Evolutionary conservation across 2,329 filamentous ascomycete species (phyloP), one percentile per base, ranked within the genome.

Genomic region (Cordyceps fumosorosea): DNA sequence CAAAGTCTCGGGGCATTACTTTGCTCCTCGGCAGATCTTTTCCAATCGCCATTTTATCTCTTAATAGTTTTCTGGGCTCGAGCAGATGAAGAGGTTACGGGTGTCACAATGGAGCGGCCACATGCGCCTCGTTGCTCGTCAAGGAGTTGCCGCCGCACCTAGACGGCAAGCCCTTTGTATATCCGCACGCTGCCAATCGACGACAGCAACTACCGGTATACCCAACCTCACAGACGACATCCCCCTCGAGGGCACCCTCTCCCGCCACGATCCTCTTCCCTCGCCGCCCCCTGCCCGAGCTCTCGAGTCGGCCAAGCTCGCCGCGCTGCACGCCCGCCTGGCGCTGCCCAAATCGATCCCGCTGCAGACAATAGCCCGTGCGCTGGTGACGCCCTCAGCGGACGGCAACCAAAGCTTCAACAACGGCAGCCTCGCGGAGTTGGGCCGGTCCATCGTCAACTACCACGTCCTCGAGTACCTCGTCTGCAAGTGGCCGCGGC

Each of bases 391-490:
- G 74, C 80, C 87, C 37, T 93, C 93, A 22, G 93, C 93, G 64
- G 93, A 98, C 74, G 74, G 83, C 14, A 85, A 91, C 74, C 79
- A 86, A 56, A 83, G 83, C 69, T 96, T 95, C 81, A 99, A 98
- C 81, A 99, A 99, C 76, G 80, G 84, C 68, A 88, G 90, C 66
- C 84, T 99, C 62, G 85, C 91, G 59, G 86, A 89, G 67, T 81
- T 98, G 29, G 95, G 95, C 65, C 83, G 86, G 69, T 87, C 93
- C 67, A 82, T 99, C 67, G 84, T 98, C 69, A 87, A 89, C 74
- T 96, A 95, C 79, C 93, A 97, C 75, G 89, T 90, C 65, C 85
- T 90, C 70, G 95, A 99, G 81, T 88, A 89, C 77, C 84, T 99
- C 66, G 79, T 97, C 68, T 91, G 89, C 79, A 89, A 87, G 71